phyloP scores from a whole-genome alignment of 2,329 filamentous ascomycete genomes.

The Fusarium musae region DNA sequence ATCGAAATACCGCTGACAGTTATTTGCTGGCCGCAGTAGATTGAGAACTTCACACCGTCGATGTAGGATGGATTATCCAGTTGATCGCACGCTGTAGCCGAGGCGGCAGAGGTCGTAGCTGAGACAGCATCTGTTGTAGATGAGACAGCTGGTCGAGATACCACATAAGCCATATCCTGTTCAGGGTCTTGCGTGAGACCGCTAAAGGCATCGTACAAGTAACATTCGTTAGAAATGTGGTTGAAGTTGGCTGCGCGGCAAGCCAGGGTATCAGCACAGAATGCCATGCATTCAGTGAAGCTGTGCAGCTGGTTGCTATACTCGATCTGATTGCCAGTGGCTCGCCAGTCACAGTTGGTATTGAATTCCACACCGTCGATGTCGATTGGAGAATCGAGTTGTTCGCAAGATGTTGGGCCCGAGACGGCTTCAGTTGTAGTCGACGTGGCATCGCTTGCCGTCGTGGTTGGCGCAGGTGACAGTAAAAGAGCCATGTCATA shows the following conservation, averaged over 20 bases:
- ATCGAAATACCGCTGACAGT: too few relatives aligned
- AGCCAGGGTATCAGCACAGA: not conserved
- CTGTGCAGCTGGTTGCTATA: accelerated
- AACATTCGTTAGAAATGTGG: not conserved
- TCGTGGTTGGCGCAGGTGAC: too few relatives aligned
- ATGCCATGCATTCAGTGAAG: not conserved
- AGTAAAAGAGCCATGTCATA: not conserved
- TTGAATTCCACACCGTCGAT: not conserved
- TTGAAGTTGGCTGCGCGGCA: not conserved
- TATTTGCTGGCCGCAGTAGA: too few relatives aligned
- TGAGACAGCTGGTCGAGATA: not conserved
- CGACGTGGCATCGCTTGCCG: too few relatives aligned
- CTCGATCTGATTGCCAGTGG: not conserved
- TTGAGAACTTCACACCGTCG: too few relatives aligned
- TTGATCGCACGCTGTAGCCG: too few relatives aligned
- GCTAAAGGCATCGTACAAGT: not conserved
- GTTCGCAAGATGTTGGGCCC: not conserved
- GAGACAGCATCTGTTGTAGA: too few relatives aligned
- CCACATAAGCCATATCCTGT: not conserved
- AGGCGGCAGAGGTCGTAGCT: too few relatives aligned
- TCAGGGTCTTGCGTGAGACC: not conserved
- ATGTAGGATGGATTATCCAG: too few relatives aligned
- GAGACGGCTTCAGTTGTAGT: too few relatives aligned
- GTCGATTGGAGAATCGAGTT: accelerated
- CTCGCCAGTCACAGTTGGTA: not conserved